Base-by-base conservation (phyloP, 495 filamentous ascomycete species). In the Hypoxylon cercidicola region DNA sequence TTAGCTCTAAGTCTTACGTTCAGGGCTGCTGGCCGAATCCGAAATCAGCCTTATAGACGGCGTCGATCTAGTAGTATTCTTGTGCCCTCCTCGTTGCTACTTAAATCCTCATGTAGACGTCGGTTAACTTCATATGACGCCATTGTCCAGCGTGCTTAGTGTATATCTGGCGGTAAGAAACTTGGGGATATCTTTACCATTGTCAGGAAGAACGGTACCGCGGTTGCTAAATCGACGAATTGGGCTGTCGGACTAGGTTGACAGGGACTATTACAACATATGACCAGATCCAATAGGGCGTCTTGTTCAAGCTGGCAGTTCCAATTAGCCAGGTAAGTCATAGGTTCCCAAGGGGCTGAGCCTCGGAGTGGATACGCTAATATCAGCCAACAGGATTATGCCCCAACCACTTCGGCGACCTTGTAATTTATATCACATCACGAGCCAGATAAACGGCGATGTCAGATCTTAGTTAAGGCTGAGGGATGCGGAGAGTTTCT, bases 41-140 rank as follows among this genome's bases (percentile, higher is more conserved):
- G 18, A 60, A 52, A 30, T 44, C 28, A 45, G 30, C 34, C 37
- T 45, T 44, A 15, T n/a, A 23, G 16, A 35, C 37, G 19, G 47
- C 18, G 35, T 60, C 47, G 16, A 32, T 34, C 47, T 10, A 51
- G 37, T 20, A 51, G 15, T 34, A 45, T 35, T 25, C 44, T 34
- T 7, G 43, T 7, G 25, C 25, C 25, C 39, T n/a, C 39, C 8
- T 12, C 1, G 16, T 16, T 41, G 3, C 39, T 41, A 3, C 25
- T 3, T 3, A 3, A 28, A 28, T 28, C 25, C 25, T 28, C 25
- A 41, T 41, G 8, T 37, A 2, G 13, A 9, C 11, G 10, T 12
- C 34, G 15, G 13, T 6, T 41, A 37, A n/a, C 16, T n/a, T 16
- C 39, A 41, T 2, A 16, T 41, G 13, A 41, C 5, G 12, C 4